Evolutionary conservation across 1,284 basidiomycete genomes (phyloP).

Genomic region (Sanguinoderma infundibulare): DNA sequence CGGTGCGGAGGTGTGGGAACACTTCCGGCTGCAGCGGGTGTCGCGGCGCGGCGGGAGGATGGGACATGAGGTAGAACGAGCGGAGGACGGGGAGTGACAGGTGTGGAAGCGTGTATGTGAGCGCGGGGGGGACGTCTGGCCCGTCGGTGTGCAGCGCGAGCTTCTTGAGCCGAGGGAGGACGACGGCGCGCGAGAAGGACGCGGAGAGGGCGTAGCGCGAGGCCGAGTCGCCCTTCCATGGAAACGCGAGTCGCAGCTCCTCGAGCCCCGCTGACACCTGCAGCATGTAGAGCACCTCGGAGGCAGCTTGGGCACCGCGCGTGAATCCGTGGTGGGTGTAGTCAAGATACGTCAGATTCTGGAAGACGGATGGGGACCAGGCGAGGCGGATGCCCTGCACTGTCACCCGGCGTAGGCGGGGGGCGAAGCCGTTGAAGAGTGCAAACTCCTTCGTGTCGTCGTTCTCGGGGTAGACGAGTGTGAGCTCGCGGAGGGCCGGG

Average conservation of each 20-base stretch:
- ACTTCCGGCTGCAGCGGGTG: constrained; percentile 8
- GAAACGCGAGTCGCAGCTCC: constrained; percentile 32
- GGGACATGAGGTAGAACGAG: constrained; percentile 27
- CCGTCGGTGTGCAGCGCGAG: constrained; percentile 30
- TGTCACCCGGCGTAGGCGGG: constrained; percentile 54
- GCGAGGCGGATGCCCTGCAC: constrained; percentile 65
- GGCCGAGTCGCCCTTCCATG: constrained; percentile 25
- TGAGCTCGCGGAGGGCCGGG: constrained; percentile 55
- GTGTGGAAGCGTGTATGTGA: constrained; percentile 30
- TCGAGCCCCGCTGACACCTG: constrained; percentile 30
- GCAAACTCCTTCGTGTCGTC: constrained; percentile 69
- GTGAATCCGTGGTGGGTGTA: constrained; percentile 47
- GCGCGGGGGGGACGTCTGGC: constrained; percentile 34
- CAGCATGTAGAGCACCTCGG: constrained; percentile 39
- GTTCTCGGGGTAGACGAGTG: constrained; percentile 61
- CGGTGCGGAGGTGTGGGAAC: constrained; percentile 32
- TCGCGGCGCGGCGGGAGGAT: constrained; percentile 12
- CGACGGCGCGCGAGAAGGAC: constrained; percentile 23
- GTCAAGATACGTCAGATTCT: constrained; percentile 62
- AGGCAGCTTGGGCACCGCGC: constrained; percentile 34
- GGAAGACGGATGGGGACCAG: constrained; percentile 64
- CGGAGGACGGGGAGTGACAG: constrained; percentile 30
- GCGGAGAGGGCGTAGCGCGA: constrained; percentile 24
- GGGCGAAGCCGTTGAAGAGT: constrained; percentile 66
- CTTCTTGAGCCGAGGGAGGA: constrained; percentile 27